phyloP scores from a whole-genome alignment of 169 alveolate genomes.

The Theileria luwenshuni region DNA sequence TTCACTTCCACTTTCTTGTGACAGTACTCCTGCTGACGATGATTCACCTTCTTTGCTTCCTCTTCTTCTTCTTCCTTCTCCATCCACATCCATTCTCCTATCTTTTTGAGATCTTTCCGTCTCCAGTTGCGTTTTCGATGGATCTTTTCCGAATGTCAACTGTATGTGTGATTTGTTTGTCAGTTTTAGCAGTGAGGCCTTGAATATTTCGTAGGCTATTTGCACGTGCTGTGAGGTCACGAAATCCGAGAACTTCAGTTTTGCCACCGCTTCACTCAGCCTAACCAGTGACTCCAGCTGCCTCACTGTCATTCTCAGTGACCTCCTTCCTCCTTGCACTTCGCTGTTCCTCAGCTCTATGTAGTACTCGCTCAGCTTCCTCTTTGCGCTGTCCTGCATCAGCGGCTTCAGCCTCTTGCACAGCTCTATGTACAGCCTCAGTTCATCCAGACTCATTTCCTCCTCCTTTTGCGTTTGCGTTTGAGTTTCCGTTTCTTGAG shows the following conservation, averaged over 20 bases:
- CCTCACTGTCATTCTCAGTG: slow-evolving; percentile 94
- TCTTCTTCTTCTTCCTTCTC: slow-evolving; percentile 41
- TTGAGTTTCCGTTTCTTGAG: no score
- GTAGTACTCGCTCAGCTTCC: slow-evolving; percentile 88
- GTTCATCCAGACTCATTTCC: slow-evolving; percentile 82
- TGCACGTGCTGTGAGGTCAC: slow-evolving; percentile 89
- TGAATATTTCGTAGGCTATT: slow-evolving; percentile 90
- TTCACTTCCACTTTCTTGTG: not conserved
- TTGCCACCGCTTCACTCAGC: slow-evolving; percentile 94
- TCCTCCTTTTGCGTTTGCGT: no score
- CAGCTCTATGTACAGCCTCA: slow-evolving; percentile 88
- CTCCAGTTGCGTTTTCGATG: not conserved
- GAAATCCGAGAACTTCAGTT: slow-evolving; percentile 88
- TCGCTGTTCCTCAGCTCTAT: slow-evolving; percentile 90
- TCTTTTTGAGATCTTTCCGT: no score
- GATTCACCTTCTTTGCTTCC: slow-evolving; percentile 27
- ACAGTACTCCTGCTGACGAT: slow-evolving; percentile 14
- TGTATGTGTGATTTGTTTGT: slow-evolving; percentile 70
- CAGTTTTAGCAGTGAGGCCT: slow-evolving; percentile 80
- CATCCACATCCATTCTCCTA: no score
- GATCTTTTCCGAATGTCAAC: slow-evolving; percentile 29
- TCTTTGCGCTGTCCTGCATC: slow-evolving; percentile 90
- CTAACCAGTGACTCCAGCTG: slow-evolving; percentile 94
- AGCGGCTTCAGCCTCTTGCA: slow-evolving; percentile 90
- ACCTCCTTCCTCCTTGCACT: slow-evolving; percentile 82